A percentile compares a stretch with the other conserved stretches of the same genome.
Conservation (phyloP, 1,284 basidiomycete species). For the Hymenochaete sp. region DNA sequence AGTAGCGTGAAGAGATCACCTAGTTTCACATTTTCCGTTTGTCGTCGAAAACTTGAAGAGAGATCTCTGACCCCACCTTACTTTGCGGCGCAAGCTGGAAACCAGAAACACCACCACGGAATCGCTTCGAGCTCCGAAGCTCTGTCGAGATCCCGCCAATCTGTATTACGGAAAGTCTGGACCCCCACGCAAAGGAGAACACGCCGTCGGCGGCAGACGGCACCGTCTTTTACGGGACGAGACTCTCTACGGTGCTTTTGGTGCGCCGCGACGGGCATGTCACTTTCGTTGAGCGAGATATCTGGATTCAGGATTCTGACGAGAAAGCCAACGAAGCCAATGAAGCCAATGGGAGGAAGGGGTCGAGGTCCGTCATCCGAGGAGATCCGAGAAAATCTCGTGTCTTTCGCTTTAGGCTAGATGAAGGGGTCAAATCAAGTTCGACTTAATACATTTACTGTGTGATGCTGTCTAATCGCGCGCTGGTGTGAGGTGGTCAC, state of each 20-base stretch:
- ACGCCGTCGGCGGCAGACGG: slow-evolving; percentile 10
- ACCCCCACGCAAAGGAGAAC: slow-evolving; percentile 6
- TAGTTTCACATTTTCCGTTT: background rate
- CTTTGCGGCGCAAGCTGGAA: background rate
- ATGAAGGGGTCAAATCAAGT: too few species aligned
- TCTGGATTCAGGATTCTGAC: too few species aligned
- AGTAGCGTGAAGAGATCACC: background rate
- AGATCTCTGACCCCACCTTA: slow-evolving; percentile 10
- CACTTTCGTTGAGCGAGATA: slow-evolving; percentile 62
- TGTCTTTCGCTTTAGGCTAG: slow-evolving; percentile 8
- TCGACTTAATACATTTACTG: too few species aligned
- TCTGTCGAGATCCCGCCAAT: slow-evolving; percentile 14
- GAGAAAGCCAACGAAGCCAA: slow-evolving; percentile 5
- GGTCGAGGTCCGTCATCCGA: background rate
- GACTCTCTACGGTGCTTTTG: slow-evolving; percentile 64
- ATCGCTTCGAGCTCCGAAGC: slow-evolving; percentile 12
- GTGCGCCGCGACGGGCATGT: slow-evolving; percentile 52
- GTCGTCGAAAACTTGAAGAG: background rate
- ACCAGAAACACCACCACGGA: slow-evolving; percentile 6
- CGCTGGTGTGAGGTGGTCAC: too few species aligned
- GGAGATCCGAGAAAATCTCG: slow-evolving; percentile 8
- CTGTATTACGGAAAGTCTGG: slow-evolving; percentile 1
- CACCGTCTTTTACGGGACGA: slow-evolving; percentile 49
- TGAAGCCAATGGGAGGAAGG: slow-evolving; percentile 6
- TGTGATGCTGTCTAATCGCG: too few species aligned